These are phyloP conservation scores for Colletotrichum phormii DNA, from an alignment of 2,329 filamentous ascomycete species.

Conservation along the genomic window DNA sequence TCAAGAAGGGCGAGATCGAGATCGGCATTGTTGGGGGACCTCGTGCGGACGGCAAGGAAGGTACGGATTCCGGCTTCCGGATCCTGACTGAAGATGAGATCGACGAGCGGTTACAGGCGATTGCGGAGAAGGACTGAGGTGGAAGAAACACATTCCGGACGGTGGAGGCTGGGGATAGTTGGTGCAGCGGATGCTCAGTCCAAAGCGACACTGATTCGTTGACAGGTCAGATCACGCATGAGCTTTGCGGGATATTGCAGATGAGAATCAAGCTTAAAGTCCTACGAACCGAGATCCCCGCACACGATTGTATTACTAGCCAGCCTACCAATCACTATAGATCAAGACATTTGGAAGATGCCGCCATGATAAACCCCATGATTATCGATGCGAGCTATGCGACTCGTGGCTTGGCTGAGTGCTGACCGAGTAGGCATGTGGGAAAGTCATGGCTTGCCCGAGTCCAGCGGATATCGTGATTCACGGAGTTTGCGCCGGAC, in stretches of 20 bases:
- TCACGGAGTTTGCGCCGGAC: conserved; percentile 13
- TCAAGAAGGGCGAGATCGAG: conserved; percentile 99
- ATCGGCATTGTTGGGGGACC: conserved; percentile 97
- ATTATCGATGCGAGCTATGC: neutral
- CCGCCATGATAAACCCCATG: conserved; percentile 25
- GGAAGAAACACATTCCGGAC: conserved; percentile 35
- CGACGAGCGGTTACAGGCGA: conserved; percentile 96
- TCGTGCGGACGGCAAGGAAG: conserved; percentile 83
- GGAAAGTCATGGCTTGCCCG: conserved; percentile 12
- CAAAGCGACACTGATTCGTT: conserved; percentile 16
- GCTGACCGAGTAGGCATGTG: conserved; percentile 16
- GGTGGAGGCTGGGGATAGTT: conserved; percentile 25
- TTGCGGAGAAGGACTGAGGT: conserved; percentile 95
- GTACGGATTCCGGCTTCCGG: conserved; percentile 83
- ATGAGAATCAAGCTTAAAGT: conserved; percentile 20
- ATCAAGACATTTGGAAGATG: conserved; percentile 40
- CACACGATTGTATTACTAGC: conserved; percentile 38
- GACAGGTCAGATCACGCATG: conserved; percentile 21
- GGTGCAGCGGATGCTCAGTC: conserved; percentile 26
- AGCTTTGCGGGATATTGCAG: conserved; percentile 22
- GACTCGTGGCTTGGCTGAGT: conserved; percentile 38
- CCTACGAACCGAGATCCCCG: conserved; percentile 26
- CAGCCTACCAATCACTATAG: conserved; percentile 40
- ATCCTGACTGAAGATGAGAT: conserved; percentile 97
- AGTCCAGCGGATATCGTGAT: conserved; percentile 6